These are phyloP conservation scores for Hypoxylon sp. DNA, from an alignment of 2,329 filamentous ascomycete species.

Conservation along the genomic window DNA sequence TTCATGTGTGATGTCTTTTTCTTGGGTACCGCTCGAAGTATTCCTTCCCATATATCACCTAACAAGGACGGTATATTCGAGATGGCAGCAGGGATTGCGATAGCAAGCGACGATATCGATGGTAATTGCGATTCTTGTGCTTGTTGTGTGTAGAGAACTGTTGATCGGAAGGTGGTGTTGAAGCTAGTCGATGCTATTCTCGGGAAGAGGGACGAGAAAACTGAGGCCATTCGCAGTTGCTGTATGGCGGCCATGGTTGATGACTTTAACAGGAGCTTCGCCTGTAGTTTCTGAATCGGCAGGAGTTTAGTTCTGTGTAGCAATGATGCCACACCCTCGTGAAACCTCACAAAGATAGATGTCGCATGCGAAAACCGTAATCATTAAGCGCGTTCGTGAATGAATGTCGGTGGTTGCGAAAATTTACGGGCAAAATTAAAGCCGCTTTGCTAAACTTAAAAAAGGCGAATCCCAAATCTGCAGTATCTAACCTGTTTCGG, in stretches of 20 bases:
- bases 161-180: slow-evolving; percentile 60
- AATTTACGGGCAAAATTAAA: slow-evolving; percentile 1
- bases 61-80: slow-evolving; percentile 78
- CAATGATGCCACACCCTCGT: neutral
- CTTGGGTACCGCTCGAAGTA: slow-evolving; percentile 94
- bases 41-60: slow-evolving; percentile 90
- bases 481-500: no score
- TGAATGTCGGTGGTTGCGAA: slow-evolving; percentile 12
- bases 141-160: slow-evolving; percentile 62
- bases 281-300: neutral
- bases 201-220: slow-evolving; percentile 68
- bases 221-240: slow-evolving; percentile 57
- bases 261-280: slow-evolving; percentile 37
- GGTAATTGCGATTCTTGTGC: slow-evolving; percentile 55
- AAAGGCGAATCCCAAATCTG: no score
- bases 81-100: slow-evolving; percentile 72
- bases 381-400: slow-evolving; percentile 12
- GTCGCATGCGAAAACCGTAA: neutral
- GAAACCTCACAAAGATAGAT: neutral
- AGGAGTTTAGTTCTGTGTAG: neutral
- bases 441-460: no score
- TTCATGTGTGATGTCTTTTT: slow-evolving; percentile 99
- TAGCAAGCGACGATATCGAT: slow-evolving; percentile 68
- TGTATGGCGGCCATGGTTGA: slow-evolving; percentile 62
- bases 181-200: slow-evolving; percentile 63